Conservation (phyloP, 495 filamentous ascomycete genomes). For the Hypoxylon cercidicola region DNA sequence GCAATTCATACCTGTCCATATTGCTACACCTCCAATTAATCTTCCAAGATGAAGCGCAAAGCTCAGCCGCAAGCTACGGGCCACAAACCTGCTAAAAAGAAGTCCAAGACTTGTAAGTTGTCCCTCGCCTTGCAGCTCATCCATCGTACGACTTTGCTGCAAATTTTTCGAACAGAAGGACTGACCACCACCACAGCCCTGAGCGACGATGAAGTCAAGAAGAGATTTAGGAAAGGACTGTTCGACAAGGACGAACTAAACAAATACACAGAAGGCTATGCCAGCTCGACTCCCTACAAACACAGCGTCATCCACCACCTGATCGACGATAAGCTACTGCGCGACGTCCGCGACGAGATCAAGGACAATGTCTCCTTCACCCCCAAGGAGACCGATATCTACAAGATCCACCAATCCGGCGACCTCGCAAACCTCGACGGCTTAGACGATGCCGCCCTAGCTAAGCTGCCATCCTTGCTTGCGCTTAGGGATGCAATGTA, state of each 20-base stretch:
- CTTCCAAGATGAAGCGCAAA: conserved; percentile 60
- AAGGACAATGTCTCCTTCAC: conserved; percentile 90
- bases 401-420: conserved; percentile 98
- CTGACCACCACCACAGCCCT: conserved; percentile 49
- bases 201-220: conserved; percentile 55
- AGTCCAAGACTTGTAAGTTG: conserved; percentile 55
- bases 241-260: conserved; percentile 74
- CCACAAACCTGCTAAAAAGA: conserved; percentile 55
- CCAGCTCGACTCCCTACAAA: conserved; percentile 82
- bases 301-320: conserved; percentile 87
- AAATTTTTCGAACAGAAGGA: conserved; percentile 22
- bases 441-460: conserved; percentile 81
- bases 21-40: conserved; percentile 37
- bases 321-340: conserved; percentile 81
- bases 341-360: conserved; percentile 88
- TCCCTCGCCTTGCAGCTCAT: conserved; percentile 8
- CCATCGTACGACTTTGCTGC: conserved; percentile 35
- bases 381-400: conserved; percentile 99
- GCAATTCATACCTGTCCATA: too few species aligned
- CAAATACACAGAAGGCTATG: conserved; percentile 76
- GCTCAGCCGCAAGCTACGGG: conserved; percentile 48
- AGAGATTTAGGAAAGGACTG: conserved; percentile 76
- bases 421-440: conserved; percentile 97
- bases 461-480: conserved; percentile 84
- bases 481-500: conserved; percentile 92